Evolutionary conservation across 148 eudicot species (phyloP).

Genomic region (Vaccinium myrtillus): DNA sequence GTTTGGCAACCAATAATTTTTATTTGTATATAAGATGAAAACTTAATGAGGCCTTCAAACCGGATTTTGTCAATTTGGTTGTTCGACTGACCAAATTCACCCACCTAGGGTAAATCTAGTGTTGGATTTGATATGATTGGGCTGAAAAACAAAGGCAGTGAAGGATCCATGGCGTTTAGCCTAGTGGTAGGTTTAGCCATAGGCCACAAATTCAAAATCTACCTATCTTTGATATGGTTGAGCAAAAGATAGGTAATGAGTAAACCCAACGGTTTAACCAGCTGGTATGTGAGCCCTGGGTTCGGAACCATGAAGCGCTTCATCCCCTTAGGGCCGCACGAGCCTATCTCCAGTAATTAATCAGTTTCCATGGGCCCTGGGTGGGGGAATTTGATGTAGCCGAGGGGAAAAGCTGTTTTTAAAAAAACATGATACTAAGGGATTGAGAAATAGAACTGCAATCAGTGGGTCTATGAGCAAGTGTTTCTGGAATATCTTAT

Average conservation of each 20-base stretch:
- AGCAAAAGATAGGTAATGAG: background rate
- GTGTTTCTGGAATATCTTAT: background rate
- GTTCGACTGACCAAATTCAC: background rate
- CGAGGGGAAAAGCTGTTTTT: background rate
- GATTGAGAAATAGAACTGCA: background rate
- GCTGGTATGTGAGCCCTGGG: background rate
- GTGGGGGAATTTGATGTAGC: background rate
- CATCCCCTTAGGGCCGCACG: background rate
- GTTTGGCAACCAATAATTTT: no score
- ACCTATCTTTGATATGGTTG: background rate
- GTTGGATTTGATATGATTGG: background rate
- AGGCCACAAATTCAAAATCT: no score
- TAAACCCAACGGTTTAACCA: background rate
- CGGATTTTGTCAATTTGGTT: background rate
- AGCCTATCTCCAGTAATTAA: background rate
- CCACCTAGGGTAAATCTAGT: background rate
- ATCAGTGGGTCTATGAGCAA: background rate
- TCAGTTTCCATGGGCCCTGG: background rate
- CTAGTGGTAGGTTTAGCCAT: no score
- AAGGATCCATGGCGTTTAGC: background rate
- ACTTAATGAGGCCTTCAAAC: background rate
- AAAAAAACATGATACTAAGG: background rate
- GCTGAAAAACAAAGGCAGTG: background rate
- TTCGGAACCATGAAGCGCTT: background rate
- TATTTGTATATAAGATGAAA: background rate